phyloP scores from a whole-genome alignment of 2,329 filamentous ascomycete species.

The Apiospora kogelbergensis region DNA sequence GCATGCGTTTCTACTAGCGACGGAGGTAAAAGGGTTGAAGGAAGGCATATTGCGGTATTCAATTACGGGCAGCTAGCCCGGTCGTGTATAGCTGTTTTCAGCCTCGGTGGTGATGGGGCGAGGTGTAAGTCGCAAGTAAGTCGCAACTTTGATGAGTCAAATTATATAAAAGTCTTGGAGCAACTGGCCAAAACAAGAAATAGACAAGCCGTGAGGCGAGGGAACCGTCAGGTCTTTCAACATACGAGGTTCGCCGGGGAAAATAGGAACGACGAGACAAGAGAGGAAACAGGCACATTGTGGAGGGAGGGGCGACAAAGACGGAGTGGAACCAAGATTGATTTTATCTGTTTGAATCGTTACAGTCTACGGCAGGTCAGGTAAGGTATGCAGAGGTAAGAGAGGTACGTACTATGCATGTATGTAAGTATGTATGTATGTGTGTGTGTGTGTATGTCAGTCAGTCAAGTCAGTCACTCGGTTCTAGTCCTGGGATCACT shows the following conservation, averaged over 20 bases:
- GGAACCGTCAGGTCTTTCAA: constrained; percentile 2
- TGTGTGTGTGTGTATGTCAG: background rate
- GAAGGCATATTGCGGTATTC: constrained; percentile 26
- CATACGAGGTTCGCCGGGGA: constrained; percentile 2
- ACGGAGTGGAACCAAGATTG: background rate
- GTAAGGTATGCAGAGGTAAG: background rate
- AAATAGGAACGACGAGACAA: constrained; percentile 4
- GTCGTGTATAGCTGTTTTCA: background rate
- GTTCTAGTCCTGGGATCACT: background rate
- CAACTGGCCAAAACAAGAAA: background rate
- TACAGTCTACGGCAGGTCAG: background rate
- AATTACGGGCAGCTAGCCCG: background rate
- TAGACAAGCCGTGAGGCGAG: background rate
- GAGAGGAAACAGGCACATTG: background rate
- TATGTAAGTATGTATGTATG: too few species aligned
- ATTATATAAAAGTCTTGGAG: background rate
- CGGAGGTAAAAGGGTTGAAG: constrained; percentile 32
- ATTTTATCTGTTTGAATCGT: constrained; percentile 6
- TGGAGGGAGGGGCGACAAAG: constrained; percentile 3
- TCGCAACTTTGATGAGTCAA: background rate
- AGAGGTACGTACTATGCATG: background rate
- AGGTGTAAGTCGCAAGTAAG: background rate
- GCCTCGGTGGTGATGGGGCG: background rate
- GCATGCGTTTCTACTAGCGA: constrained; percentile 30
- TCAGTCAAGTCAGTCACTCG: background rate